Conservation (phyloP, 257 asterid genomes). For the Echites panduratus region DNA sequence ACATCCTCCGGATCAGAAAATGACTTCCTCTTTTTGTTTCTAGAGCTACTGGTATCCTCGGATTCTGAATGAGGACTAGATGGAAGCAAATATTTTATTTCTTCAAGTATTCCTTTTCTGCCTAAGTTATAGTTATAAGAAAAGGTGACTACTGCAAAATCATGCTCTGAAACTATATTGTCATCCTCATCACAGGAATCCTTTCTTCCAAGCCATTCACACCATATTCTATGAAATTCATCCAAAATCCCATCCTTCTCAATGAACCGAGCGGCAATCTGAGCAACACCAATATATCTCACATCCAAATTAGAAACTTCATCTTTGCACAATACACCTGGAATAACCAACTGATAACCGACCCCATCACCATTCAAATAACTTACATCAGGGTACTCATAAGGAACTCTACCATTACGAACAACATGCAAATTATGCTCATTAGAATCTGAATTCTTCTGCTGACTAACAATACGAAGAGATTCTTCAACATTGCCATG, state of each 20-base stretch:
- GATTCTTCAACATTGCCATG: slow-evolving; percentile 23
- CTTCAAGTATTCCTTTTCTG: slow-evolving; percentile 53
- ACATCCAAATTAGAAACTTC: slow-evolving; percentile 55
- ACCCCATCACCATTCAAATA: slow-evolving; percentile 24
- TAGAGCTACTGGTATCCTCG: slow-evolving; percentile 35
- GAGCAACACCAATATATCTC: slow-evolving; percentile 53
- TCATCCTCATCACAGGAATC: slow-evolving; percentile 23
- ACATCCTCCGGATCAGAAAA: slow-evolving; percentile 77
- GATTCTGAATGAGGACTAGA: slow-evolving; percentile 53
- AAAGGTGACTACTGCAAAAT: slow-evolving; percentile 68
- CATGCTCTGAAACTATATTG: slow-evolving; percentile 52
- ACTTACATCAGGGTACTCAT: slow-evolving; percentile 18
- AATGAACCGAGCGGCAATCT: slow-evolving; percentile 52
- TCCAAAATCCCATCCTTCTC: slow-evolving; percentile 42
- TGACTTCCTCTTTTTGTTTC: slow-evolving; percentile 60
- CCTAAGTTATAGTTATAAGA: slow-evolving; percentile 70
- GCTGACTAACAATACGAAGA: slow-evolving; percentile 57
- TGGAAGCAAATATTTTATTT: slow-evolving; percentile 52
- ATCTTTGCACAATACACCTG: slow-evolving; percentile 60
- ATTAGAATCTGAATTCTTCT: slow-evolving; percentile 17
- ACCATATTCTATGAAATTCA: slow-evolving; percentile 72
- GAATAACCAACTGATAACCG: slow-evolving; percentile 43
- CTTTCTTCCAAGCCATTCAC: slow-evolving; percentile 71
- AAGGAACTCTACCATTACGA: not conserved
- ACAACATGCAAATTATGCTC: slow-evolving; percentile 14